A percentile compares a stretch with the other conserved stretches of the same genome.
Conservation (phyloP, 2,329 filamentous ascomycete species). For the Apiospora kogelbergensis region DNA sequence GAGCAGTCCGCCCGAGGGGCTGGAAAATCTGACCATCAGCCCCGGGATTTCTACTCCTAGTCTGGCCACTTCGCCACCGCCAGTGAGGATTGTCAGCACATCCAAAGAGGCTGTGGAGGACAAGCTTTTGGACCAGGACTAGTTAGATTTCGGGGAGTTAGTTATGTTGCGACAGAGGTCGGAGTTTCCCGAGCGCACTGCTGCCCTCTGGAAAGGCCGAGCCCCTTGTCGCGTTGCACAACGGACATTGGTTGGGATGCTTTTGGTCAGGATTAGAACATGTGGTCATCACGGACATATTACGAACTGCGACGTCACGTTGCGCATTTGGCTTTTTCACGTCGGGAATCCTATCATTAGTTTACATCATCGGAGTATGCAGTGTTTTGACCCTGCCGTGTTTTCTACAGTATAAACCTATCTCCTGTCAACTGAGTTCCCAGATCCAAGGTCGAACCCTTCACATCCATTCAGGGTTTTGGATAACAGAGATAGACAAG, state of each 20-base stretch:
- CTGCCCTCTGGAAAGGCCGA: neutral
- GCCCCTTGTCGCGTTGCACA: neutral
- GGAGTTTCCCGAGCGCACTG: neutral
- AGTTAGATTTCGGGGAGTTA: neutral
- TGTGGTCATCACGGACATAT: neutral
- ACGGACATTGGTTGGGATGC: neutral
- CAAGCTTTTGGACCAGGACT: constrained; percentile 33
- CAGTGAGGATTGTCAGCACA: constrained; percentile 30
- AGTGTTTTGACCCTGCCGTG: neutral
- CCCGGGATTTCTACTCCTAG: constrained; percentile 16
- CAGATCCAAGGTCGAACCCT: neutral
- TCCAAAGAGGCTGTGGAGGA: constrained; percentile 31
- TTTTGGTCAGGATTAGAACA: neutral
- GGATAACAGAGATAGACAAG: neutral
- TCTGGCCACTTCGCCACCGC: constrained; percentile 14
- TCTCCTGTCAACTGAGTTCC: neutral
- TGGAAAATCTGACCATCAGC: constrained; percentile 22
- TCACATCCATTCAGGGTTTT: too few relatives aligned
- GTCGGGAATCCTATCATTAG: neutral
- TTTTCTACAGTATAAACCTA: neutral
- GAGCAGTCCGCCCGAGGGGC: constrained; percentile 44
- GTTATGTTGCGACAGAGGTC: neutral
- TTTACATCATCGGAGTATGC: neutral
- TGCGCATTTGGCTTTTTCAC: neutral
- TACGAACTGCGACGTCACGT: neutral